Conservation (phyloP, 2,329 filamentous ascomycete genomes). For the Lecanosticta acicola region DNA sequence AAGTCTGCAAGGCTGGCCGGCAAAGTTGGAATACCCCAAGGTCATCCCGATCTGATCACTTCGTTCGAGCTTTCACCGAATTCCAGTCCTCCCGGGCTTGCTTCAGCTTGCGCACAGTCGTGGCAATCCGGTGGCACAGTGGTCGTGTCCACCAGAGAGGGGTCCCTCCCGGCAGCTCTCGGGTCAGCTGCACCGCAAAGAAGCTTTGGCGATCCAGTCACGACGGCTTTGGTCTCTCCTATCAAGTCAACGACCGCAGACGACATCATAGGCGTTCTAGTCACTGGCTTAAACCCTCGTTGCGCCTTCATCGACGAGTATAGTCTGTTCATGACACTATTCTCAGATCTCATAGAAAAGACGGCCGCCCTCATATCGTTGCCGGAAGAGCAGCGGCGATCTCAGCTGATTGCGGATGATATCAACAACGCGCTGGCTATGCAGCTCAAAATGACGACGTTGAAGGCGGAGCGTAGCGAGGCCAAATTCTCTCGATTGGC, state of each 20-base stretch:
- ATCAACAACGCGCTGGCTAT: conserved; percentile 36
- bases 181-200: conserved; percentile 30
- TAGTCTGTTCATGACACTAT: conserved; percentile 34
- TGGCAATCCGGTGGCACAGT: conserved; percentile 28
- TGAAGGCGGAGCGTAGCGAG: conserved; percentile 33
- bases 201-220: conserved; percentile 34
- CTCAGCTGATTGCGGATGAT: conserved; percentile 33
- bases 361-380: conserved; percentile 37
- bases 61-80: conserved; percentile 14
- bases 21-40: conserved; percentile 24
- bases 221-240: conserved; percentile 33
- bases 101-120: conserved; percentile 30
- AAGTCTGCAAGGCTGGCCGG: conserved; percentile 25
- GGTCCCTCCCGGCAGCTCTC: conserved; percentile 26
- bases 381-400: conserved; percentile 32
- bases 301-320: conserved; percentile 37
- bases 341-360: conserved; percentile 35
- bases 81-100: conserved; percentile 9
- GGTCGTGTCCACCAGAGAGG: conserved; percentile 29
- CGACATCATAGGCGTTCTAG: conserved; percentile 36
- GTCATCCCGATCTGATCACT: conserved; percentile 25
- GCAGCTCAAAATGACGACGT: conserved; percentile 29
- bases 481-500: conserved; percentile 38
- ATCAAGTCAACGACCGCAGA: conserved; percentile 33
- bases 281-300: conserved; percentile 37